A percentile compares a stretch with the other conserved stretches of the same genome.
Evolutionary conservation across 129 eudicot species (phyloP).

Genomic region (Calendula officinalis): DNA sequence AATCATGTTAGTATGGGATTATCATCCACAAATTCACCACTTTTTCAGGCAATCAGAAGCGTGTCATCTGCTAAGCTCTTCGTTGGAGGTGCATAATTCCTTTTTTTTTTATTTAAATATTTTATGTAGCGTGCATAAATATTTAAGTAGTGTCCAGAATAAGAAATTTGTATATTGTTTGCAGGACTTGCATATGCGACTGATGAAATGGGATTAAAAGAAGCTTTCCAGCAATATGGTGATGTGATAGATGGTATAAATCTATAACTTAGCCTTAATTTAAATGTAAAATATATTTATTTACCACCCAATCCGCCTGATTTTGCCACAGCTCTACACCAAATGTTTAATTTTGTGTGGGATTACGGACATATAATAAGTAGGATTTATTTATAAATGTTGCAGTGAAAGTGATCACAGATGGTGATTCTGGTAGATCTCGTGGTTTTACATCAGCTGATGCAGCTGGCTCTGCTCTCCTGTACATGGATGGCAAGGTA

Average conservation of each 20-base stretch:
- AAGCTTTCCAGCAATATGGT: constrained; percentile 46
- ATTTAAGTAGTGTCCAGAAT: background rate
- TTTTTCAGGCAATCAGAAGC: constrained; percentile 69
- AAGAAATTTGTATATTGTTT: constrained; percentile 9
- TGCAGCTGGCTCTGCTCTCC: constrained; percentile 67
- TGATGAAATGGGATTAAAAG: constrained; percentile 47
- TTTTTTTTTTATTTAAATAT: background rate
- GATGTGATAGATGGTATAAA: constrained; percentile 41
- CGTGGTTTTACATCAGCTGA: constrained; percentile 78
- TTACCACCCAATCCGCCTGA: too few relatives aligned
- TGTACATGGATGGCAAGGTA: constrained; percentile 89
- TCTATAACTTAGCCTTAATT: background rate
- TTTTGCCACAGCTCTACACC: too few relatives aligned
- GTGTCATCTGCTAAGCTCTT: constrained; percentile 86
- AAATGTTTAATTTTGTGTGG: too few relatives aligned
- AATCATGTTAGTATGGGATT: constrained; percentile 41
- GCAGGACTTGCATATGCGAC: constrained; percentile 46
- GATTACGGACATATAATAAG: too few relatives aligned
- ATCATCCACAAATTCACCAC: constrained; percentile 48
- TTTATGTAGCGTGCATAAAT: constrained; percentile 30
- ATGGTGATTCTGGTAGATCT: constrained; percentile 76
- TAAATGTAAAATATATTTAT: background rate
- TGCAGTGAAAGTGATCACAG: constrained; percentile 74
- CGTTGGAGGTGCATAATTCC: constrained; percentile 54
- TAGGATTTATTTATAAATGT: background rate